Evolutionary conservation across 805 yeast genomes (phyloP), one percentile per base, ranked within the genome.

Genomic region (Candida khao-thaluensis): DNA sequence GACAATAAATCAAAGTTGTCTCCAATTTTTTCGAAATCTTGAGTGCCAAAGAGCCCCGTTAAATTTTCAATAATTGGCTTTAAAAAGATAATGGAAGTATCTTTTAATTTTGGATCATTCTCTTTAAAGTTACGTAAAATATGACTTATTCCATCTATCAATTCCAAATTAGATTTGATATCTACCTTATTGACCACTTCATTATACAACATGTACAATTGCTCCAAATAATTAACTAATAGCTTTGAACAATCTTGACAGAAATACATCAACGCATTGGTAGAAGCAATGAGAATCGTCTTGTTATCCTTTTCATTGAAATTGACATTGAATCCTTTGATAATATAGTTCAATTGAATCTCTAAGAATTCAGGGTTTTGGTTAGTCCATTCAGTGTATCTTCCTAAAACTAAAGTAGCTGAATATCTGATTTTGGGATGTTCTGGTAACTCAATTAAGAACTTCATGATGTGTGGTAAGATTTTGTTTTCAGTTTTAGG

Each of bases 341-440:
- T 83, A 47, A 95, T 87, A 58, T 89, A 93, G 46, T 83, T 81
- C 41, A 93, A 71, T 59, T 90, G 96, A 34, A 80, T 74, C 59
- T 86, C 93, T 43, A 95, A 69, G 51, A 72, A 83, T 45, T 85
- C 82, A 4, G 95, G 89, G 61, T 93, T 95, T 49, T 79, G 74
- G 3, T 89, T 69, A 0, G 98, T 87, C 97, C 99, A 93, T 63
- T 85, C 88, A 2, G 98, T 86, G 60, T 93, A 93, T 52, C 99
- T 74, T n/a, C 99, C 98, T 28, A 93, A 66, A 1, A 93, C 95
- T 54, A 93, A 71, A 0, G 96, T 88, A 1, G 95, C 89, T 5
- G 98, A 95, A 56, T 91, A 93, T 58, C 96, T 74, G 37, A 93
- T 79, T 56, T 87, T 86, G 15, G 84, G 81, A 54, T 87, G 89